These are phyloP conservation scores for Chenopodium berlandieri DNA, from an alignment of 148 eudicot genomes.

Conservation along the genomic window DNA sequence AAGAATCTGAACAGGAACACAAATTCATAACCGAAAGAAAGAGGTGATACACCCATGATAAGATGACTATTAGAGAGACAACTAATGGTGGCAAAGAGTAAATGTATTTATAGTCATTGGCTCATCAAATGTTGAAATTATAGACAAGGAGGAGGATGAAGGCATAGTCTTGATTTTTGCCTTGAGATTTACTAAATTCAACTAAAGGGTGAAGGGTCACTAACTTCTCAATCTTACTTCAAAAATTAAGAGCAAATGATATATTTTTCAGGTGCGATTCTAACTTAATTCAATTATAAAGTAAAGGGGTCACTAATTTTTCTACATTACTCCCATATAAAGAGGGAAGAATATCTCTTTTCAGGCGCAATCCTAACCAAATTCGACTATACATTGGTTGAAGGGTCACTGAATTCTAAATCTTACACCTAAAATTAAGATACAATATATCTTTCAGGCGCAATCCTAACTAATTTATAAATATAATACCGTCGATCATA, in stretches of 20 bases:
- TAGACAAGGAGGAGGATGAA: too few relatives aligned
- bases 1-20: conserved; percentile 47
- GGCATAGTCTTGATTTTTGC: too few relatives aligned
- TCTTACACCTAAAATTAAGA: neutral
- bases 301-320: neutral
- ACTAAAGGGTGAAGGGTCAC: neutral
- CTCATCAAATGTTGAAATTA: too few relatives aligned
- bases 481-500: neutral
- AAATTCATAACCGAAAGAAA: neutral
- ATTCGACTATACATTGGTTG: neutral
- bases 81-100: neutral
- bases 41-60: neutral
- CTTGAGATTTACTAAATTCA: too few relatives aligned
- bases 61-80: neutral
- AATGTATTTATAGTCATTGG: neutral
- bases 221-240: neutral
- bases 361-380: neutral
- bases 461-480: neutral
- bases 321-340: neutral
- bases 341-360: neutral
- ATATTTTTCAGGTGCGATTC: neutral
- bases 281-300: neutral
- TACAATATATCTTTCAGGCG: neutral
- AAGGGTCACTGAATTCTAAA: neutral
- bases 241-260: neutral